Conservation (phyloP, 2,329 filamentous ascomycete species). For the Aspergillus sp. region DNA sequence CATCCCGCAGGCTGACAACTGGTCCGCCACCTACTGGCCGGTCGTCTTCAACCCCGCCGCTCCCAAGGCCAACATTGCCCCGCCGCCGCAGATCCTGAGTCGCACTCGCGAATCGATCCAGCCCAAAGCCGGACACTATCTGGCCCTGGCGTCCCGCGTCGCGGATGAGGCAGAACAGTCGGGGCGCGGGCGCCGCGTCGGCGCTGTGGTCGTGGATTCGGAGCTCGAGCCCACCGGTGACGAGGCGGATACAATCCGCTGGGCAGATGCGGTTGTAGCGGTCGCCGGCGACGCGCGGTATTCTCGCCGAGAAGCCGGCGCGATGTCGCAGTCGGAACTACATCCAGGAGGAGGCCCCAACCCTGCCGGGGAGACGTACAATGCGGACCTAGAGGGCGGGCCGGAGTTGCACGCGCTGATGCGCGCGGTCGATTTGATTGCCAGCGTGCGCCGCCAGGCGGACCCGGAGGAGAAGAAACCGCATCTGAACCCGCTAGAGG, state of each 20-base stretch:
- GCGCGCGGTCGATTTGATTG: conserved; percentile 44
- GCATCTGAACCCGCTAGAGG: conserved; percentile 28
- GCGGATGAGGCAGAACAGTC: conserved; percentile 38
- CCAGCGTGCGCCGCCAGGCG: conserved; percentile 39
- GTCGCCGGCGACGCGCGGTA: conserved; percentile 48
- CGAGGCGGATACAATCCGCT: conserved; percentile 24
- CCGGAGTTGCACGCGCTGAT: conserved; percentile 49
- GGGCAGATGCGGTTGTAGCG: conserved; percentile 41
- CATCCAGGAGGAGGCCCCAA: conserved; percentile 23
- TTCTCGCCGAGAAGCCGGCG: conserved; percentile 28
- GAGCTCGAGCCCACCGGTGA: conserved; percentile 23
- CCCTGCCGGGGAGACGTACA: conserved; percentile 23
- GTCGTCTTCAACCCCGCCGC: conserved; percentile 46
- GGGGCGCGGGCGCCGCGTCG: conserved; percentile 40
- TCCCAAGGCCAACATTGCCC: conserved; percentile 42
- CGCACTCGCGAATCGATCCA: conserved; percentile 36
- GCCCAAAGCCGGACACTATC: conserved; percentile 38
- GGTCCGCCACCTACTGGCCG: conserved; percentile 45
- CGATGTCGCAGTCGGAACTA: conserved; percentile 21
- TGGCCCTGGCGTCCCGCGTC: conserved; percentile 40
- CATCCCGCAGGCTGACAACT: conserved; percentile 40
- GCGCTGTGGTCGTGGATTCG: conserved; percentile 48
- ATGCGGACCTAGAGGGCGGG: conserved; percentile 41
- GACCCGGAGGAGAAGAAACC: conserved; percentile 15
- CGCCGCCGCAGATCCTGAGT: conserved; percentile 39